A percentile compares a stretch with the other conserved stretches of the same genome.
Evolutionary conservation across 257 asterid genomes (phyloP).

Genomic region (Misopates orontium): DNA sequence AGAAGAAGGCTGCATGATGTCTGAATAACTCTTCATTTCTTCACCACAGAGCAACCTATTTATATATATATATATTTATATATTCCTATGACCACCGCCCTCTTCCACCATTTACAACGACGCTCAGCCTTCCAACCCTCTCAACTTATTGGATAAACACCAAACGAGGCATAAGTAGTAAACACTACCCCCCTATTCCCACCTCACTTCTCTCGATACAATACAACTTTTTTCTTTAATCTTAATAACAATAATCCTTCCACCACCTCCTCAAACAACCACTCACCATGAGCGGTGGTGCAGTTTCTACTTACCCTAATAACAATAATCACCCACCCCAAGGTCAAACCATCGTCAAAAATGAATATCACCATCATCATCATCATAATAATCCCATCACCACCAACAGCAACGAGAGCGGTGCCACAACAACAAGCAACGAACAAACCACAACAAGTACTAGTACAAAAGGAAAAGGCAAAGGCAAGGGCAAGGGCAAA

Average conservation of each 20-base stretch:
- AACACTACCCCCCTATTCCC: too few relatives aligned
- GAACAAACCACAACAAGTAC: not conserved
- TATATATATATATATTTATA: not conserved
- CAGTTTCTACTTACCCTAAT: slow-evolving; percentile 37
- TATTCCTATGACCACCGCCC: slow-evolving; percentile 70
- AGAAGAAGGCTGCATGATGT: not conserved
- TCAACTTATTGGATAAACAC: slow-evolving; percentile 62
- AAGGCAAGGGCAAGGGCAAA: slow-evolving; percentile 43
- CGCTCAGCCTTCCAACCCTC: slow-evolving; percentile 28
- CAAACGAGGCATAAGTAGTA: slow-evolving; percentile 37
- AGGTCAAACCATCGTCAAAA: slow-evolving; percentile 18
- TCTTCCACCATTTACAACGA: slow-evolving; percentile 56
- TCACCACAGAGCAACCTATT: not conserved
- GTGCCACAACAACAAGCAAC: slow-evolving; percentile 8
- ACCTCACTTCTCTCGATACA: too few relatives aligned
- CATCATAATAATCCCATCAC: slow-evolving; percentile 25
- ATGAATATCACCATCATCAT: not conserved
- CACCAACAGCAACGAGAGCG: slow-evolving; percentile 23
- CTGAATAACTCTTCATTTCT: not conserved
- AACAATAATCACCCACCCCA: slow-evolving; percentile 12
- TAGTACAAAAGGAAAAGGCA: slow-evolving; percentile 4
- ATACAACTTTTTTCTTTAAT: slow-evolving; percentile 20
- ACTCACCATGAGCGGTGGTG: slow-evolving; percentile 69
- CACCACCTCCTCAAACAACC: slow-evolving; percentile 34
- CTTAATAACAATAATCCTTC: slow-evolving; percentile 2